These are phyloP conservation scores for Chrysoporthe puriensis DNA, from an alignment of 2,329 filamentous ascomycete species.

Conservation along the genomic window DNA sequence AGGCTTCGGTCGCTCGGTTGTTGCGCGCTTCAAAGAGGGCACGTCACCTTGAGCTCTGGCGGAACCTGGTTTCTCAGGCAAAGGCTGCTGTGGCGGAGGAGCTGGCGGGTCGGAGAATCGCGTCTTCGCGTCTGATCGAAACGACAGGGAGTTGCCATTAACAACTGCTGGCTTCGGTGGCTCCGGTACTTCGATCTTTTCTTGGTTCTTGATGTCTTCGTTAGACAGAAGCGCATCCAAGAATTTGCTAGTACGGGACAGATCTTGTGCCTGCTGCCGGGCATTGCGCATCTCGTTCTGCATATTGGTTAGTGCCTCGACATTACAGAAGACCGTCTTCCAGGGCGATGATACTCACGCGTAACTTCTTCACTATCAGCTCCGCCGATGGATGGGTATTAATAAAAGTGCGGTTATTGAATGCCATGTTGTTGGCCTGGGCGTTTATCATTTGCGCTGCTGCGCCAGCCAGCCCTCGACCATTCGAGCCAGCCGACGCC, in stretches of 20 bases:
- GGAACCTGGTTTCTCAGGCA: conserved; percentile 89
- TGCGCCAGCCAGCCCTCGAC: conserved; percentile 60
- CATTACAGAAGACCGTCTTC: conserved; percentile 27
- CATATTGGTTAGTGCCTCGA: conserved; percentile 31
- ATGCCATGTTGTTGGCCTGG: conserved; percentile 60
- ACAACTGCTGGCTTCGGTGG: conserved; percentile 50
- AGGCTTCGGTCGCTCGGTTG: conserved; percentile 74
- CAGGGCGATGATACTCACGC: conserved; percentile 59
- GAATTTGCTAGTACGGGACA: conserved; percentile 81
- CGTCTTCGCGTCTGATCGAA: conserved; percentile 75
- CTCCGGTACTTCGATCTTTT: conserved; percentile 55
- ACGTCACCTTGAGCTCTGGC: conserved; percentile 48
- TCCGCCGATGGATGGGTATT: conserved; percentile 67
- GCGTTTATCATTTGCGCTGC: conserved; percentile 52
- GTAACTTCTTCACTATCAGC: conserved; percentile 86
- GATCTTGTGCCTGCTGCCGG: conserved; percentile 82
- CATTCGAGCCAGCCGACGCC: conserved; percentile 59
- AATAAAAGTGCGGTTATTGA: conserved; percentile 28
- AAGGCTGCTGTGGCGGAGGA: conserved; percentile 87
- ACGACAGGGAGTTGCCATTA: conserved; percentile 56
- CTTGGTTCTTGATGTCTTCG: conserved; percentile 64
- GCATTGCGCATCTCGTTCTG: conserved; percentile 91
- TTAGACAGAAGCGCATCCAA: conserved; percentile 76
- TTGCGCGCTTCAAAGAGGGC: conserved; percentile 72
- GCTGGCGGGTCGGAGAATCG: conserved; percentile 92